These are phyloP conservation scores for Dipteronia sinensis DNA, from an alignment of 345 rosid species.

Conservation along the genomic window DNA sequence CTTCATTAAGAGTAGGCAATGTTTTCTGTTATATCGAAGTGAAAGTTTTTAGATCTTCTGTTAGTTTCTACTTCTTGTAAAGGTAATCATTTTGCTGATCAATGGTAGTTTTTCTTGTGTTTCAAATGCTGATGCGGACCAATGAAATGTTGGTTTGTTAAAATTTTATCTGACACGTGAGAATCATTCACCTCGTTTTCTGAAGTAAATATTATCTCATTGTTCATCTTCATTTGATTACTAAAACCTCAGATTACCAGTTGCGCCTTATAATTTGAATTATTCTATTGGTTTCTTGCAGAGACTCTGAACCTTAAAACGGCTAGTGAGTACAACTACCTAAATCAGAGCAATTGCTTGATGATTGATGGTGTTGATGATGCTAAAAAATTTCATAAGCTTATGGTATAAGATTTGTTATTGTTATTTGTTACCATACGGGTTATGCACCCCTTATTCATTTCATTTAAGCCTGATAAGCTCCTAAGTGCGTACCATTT, in stretches of 20 bases:
- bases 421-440: background rate
- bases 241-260: background rate
- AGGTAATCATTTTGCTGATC: background rate
- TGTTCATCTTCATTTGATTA: background rate
- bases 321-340: constrained; percentile 81
- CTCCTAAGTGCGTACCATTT: background rate
- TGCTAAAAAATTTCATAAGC: constrained; percentile 61
- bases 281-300: constrained; percentile 38
- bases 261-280: background rate
- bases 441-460: constrained; percentile 13
- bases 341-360: constrained; percentile 86
- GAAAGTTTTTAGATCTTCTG: background rate
- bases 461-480: constrained; percentile 2
- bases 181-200: background rate
- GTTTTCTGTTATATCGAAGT: background rate
- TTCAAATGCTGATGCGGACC: background rate
- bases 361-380: constrained; percentile 75
- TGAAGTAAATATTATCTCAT: background rate
- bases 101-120: background rate
- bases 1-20: background rate
- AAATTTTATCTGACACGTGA: background rate
- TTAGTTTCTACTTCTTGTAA: background rate
- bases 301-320: constrained; percentile 74
- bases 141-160: no score
- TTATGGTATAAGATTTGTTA: constrained; percentile 51